Conservation (phyloP, 2,329 filamentous ascomycete species). For the Fusarium tanahbumbuense region DNA sequence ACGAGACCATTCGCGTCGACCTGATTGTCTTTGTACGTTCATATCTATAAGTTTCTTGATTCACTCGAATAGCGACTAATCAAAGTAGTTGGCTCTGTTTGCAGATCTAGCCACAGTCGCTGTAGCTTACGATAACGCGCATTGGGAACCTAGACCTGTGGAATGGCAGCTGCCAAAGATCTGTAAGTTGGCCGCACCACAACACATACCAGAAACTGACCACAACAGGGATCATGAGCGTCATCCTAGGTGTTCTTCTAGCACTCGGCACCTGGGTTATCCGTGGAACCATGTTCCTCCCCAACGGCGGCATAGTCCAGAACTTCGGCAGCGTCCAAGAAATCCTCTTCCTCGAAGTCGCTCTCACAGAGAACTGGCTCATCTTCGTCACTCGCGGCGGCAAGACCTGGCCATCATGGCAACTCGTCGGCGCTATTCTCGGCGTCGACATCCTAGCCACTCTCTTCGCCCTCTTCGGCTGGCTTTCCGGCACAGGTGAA, state of each 20-base stretch:
- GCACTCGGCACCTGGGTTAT: constrained; percentile 12
- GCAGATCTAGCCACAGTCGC: constrained; percentile 24
- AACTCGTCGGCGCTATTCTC: constrained; percentile 19
- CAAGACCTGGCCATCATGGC: constrained; percentile 34
- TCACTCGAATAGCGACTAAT: too few species aligned
- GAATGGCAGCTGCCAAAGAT: constrained; percentile 32
- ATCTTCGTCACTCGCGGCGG: constrained; percentile 31
- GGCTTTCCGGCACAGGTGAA: constrained; percentile 12
- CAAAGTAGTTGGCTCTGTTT: neutral
- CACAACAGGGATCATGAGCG: constrained; percentile 14
- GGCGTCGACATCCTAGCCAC: constrained; percentile 18
- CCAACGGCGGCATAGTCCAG: neutral
- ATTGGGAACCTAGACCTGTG: constrained; percentile 21
- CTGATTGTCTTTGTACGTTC: constrained; percentile 9
- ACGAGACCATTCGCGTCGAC: constrained; percentile 29
- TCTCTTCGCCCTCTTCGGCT: constrained; percentile 16
- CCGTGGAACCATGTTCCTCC: constrained; percentile 1
- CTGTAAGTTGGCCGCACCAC: neutral
- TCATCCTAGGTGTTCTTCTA: constrained; percentile 2
- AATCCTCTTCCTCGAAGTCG: constrained; percentile 26
- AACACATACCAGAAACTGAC: neutral
- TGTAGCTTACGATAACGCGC: constrained; percentile 34
- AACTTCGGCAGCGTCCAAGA: constrained; percentile 26
- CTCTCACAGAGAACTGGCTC: constrained; percentile 33
- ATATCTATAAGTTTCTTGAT: too few species aligned